Base-by-base conservation (phyloP, 345 rosid species). In the Crucihimalaya himalaica region DNA sequence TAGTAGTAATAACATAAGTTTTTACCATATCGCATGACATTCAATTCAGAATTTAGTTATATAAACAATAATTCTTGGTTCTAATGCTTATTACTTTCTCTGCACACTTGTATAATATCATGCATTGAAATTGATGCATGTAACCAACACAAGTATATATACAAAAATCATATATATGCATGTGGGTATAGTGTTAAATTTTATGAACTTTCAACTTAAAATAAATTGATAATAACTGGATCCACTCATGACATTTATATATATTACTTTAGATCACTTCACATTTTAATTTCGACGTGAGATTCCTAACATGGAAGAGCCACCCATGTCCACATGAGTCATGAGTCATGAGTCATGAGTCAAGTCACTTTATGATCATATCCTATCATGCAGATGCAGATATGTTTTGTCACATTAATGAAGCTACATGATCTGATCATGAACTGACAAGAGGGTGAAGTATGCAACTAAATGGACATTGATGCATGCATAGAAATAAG, bases 371-470 rank as follows among this genome's bases (percentile, higher is more conserved):
- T 56, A 51, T 73, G 46, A 46, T 65, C 13, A 29, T 72, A 63
- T 63, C 42, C 23, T 19, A 46, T 55, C 66, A 73, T 73, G 76
- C 18, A 63, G 54, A 21, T 63, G 55, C 63, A 63, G 70, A 63
- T 63, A 72, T 53, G 28, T 52, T 53, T 20, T 42, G 46, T 63
- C 76, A 53, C 63, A 63, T 21, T 69, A 28, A 45, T 45, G 65
- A 32, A 63, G 63, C 70, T 63, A 53, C 37, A 52, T 35, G 63
- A 72, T 45, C 63, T 72, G 76, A 52, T 53, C 28, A 43, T 63
- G 63, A 73, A 34, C 71, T 54, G 71, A 63, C 71, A 63, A 32
- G 71, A 72, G 77, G 27, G 20, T 46, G 47, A 64, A 23, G n/a
- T 32, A 54, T 53, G 37, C 47, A 72, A 63, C 56, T 31, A 25